Evolutionary conservation across 179 eudicot genomes (phyloP), one percentile per base, ranked within the genome.

Genomic region (Gypsophila paniculata): DNA sequence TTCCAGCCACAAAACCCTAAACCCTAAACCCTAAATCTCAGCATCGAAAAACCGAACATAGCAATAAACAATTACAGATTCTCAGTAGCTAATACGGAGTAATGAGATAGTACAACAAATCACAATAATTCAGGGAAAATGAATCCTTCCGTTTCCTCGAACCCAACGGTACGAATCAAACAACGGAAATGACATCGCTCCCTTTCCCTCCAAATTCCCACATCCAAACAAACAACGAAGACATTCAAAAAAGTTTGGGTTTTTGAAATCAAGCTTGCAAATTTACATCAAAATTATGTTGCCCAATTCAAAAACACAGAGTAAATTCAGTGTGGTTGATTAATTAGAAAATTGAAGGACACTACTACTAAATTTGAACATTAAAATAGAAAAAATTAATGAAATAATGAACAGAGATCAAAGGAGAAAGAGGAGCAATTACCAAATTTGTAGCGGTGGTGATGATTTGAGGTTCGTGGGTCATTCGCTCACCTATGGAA

Each of bases 371-470:
- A n/a, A n/a, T n/a, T n/a, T n/a, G n/a, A n/a, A n/a, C n/a, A n/a
- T n/a, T n/a, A n/a, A n/a, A n/a, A n/a, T n/a, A n/a, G n/a, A n/a
- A n/a, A n/a, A n/a, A n/a, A 46, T 6, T 10, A 4, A 46, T 46
- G 52, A 61, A 61, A 61, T 15, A 26, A 61, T 14, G 65, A 61
- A 61, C 0, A 26, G 17, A 61, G 12, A 15, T 46, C 15, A 29
- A 38, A 15, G 6, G 44, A 61, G 3, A 6, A 42, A 42, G 36
- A 25, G n/a, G 58, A 23, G 23, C 10, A 0, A 58, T 23, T 61
- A 61, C 65, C 65, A 32, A 61, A 14, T 26, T 13, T 10, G 8
- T 17, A 59, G 63, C 63, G 36, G 63, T 59, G 63, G 25, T 59
- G 63, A 59, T 12, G 63, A 14, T 6, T 11, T 0, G 15, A 51